Conservation (phyloP, 2,329 filamentous ascomycete genomes). For the Scytalidium sp. region DNA sequence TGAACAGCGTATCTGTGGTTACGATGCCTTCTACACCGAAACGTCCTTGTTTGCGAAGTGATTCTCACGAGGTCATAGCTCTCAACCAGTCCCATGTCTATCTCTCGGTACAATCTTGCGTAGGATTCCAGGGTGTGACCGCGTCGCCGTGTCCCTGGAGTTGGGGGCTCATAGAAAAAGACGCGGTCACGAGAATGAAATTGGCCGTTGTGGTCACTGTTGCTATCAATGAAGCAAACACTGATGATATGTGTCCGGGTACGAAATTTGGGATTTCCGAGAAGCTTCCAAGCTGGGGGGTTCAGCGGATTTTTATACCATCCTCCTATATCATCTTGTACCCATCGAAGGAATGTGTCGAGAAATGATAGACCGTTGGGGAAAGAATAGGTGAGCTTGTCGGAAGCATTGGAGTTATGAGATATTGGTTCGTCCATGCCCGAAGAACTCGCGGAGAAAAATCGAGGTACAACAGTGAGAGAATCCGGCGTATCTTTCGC, state of each 20-base stretch:
- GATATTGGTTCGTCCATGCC: not conserved
- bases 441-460: not conserved
- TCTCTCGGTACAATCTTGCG: not conserved
- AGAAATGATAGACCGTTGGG: not conserved
- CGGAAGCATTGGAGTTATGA: not conserved
- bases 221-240: not conserved
- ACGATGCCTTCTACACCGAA: not conserved
- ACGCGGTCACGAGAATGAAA: not conserved
- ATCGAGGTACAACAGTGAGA: too few species aligned
- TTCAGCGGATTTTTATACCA: not conserved
- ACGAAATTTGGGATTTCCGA: not conserved
- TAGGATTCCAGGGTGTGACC: not conserved
- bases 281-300: not conserved
- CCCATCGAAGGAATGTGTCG: not conserved
- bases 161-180: not conserved
- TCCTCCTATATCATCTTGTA: not conserved
- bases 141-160: not conserved
- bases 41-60: not conserved
- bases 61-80: not conserved
- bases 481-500: too few species aligned
- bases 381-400: not conserved
- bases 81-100: not conserved
- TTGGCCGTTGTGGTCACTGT: not conserved
- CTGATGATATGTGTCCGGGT: not conserved
- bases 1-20: not conserved